These are phyloP conservation scores for Gentiana dahurica DNA, from an alignment of 257 asterid species.

Conservation along the genomic window DNA sequence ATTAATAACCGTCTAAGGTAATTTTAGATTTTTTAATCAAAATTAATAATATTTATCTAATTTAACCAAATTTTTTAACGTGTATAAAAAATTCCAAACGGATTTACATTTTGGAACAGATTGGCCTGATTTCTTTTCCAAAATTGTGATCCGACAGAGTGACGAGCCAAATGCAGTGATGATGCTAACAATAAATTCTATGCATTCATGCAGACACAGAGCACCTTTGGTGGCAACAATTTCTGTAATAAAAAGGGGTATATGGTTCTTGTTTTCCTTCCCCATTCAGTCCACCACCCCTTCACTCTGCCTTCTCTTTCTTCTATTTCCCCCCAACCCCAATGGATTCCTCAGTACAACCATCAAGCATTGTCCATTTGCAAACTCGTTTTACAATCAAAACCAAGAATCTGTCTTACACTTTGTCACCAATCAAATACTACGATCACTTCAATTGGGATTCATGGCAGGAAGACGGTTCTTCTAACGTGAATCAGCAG, in stretches of 20 bases:
- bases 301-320: background rate
- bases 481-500: background rate
- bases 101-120: no score
- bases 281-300: slow-evolving; percentile 7
- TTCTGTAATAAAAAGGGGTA: slow-evolving; percentile 14
- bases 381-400: slow-evolving; percentile 29
- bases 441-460: slow-evolving; percentile 15
- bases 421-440: slow-evolving; percentile 21
- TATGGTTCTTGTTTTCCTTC: slow-evolving; percentile 30
- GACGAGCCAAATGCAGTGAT: no score
- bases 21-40: no score
- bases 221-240: background rate
- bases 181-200: background rate
- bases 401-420: slow-evolving; percentile 38
- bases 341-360: slow-evolving; percentile 47
- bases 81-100: no score
- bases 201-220: slow-evolving; percentile 13
- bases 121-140: no score
- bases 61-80: no score
- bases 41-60: no score
- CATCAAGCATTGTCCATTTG: slow-evolving; percentile 12
- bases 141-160: no score
- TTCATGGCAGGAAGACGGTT: slow-evolving; percentile 6
- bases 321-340: background rate
- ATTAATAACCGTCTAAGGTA: no score